Evolutionary conservation across 2,329 filamentous ascomycete species (phyloP).

Genomic region (Neopestalotiopsis sp.): DNA sequence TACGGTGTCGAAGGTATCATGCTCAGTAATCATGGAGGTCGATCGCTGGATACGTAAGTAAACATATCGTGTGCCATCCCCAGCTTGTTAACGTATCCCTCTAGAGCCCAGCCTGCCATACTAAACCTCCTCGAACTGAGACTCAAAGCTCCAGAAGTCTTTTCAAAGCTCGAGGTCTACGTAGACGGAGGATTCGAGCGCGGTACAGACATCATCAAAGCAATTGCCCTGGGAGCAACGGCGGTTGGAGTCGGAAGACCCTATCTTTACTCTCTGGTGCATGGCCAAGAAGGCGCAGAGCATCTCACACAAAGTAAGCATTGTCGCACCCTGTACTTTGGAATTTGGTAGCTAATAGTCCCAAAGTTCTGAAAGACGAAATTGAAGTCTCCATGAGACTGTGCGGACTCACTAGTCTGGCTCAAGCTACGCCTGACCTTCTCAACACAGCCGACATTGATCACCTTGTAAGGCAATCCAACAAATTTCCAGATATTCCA

Average conservation of each 20-base stretch:
- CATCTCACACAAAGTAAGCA: conserved; percentile 61
- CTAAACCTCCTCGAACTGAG: conserved; percentile 59
- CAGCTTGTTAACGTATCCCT: not conserved
- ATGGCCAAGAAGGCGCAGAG: conserved; percentile 60
- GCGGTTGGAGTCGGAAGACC: conserved; percentile 60
- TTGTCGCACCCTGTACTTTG: too few species aligned
- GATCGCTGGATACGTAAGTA: conserved; percentile 56
- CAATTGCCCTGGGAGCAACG: conserved; percentile 56
- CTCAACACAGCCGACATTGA: conserved; percentile 56
- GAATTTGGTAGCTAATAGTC: conserved; percentile 17
- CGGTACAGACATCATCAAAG: conserved; percentile 61
- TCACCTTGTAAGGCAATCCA: conserved; percentile 44
- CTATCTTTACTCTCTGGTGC: conserved; percentile 51
- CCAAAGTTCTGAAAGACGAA: conserved; percentile 38
- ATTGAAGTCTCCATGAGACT: conserved; percentile 54
- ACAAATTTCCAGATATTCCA: conserved; percentile 19
- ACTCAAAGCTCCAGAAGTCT: conserved; percentile 51
- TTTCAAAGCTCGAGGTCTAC: conserved; percentile 55
- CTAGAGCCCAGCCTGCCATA: conserved; percentile 48
- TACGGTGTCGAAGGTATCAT: conserved; percentile 59
- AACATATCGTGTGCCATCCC: conserved; percentile 15
- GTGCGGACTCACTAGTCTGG: conserved; percentile 49
- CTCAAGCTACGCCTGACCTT: conserved; percentile 47
- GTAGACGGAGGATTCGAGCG: conserved; percentile 60
- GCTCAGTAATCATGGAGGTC: conserved; percentile 63